Conservation (phyloP, 1,284 basidiomycete species). For the Pseudozyma hubeiensis region DNA sequence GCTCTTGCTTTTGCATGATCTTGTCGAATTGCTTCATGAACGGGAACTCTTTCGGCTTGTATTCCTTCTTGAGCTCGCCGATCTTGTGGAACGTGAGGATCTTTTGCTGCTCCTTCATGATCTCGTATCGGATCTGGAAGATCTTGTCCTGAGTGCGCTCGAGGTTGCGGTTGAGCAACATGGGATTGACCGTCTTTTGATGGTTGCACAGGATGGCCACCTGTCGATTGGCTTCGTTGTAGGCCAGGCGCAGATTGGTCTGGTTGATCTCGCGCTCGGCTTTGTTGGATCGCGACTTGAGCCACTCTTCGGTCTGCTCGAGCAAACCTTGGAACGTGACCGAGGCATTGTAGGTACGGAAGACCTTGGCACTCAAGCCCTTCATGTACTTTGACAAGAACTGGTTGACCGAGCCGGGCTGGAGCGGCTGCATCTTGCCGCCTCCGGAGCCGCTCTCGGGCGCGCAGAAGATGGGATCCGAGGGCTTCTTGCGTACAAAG, state of each 20-base stretch:
- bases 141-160: conserved; percentile 58
- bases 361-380: conserved; percentile 67
- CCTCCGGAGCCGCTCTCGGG: conserved; percentile 35
- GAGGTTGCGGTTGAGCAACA: conserved; percentile 55
- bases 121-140: conserved; percentile 64
- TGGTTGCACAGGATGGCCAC: conserved; percentile 69
- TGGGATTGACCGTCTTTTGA: conserved; percentile 67
- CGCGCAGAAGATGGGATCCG: conserved; percentile 84
- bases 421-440: conserved; percentile 53
- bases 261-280: conserved; percentile 63
- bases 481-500: conserved; percentile 86
- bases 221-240: conserved; percentile 67
- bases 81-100: conserved; percentile 71
- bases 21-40: conserved; percentile 72
- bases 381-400: conserved; percentile 66
- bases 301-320: conserved; percentile 66
- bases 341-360: conserved; percentile 69
- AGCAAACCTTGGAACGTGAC: conserved; percentile 68
- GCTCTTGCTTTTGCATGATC: conserved; percentile 83
- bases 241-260: conserved; percentile 63
- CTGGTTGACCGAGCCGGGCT: conserved; percentile 64
- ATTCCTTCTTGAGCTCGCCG: conserved; percentile 73
- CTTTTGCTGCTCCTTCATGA: conserved; percentile 67
- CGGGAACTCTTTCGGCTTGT: conserved; percentile 73
- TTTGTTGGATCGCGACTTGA: conserved; percentile 54